Evolutionary conservation across 1,284 basidiomycete genomes (phyloP), one percentile per base, ranked within the genome.

Genomic region (Exobasidium cylindrosporum): DNA sequence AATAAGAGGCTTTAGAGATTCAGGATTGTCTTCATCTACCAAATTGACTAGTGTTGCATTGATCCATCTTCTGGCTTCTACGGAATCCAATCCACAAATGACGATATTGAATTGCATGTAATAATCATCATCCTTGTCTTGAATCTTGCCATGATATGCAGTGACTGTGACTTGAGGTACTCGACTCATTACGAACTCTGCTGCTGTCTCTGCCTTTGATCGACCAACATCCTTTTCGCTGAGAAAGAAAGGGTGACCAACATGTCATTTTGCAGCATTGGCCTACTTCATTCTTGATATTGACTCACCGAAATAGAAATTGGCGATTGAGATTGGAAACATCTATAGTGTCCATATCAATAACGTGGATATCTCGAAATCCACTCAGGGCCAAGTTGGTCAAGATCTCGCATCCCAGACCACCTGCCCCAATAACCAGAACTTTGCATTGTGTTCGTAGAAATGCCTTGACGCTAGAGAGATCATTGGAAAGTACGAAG

Each of bases 311-410:
- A 83, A 99, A 99, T 49, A 99, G 84, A 81, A 98, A 99, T 81
- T 99, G 96, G 50, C 96, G 86, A 82, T 99, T 99, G 70, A 99
- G 84, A 78, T 99, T 99, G 75, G 92, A 96, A 74, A 98, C 91
- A 81, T 99, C 96, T 80, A 98, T 99, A 3, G 95, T 97, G 83
- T 99, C 96, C 95, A 99, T 98, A 83, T 99, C 96, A 79, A 99
- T 98, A 70, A 99, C 93, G 83, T 98, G 92, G 66, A 98, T 96
- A 77, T 98, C 89, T 79, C 89, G 90, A 86, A 98, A 98, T 23
- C 96, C 96, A 57, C 91, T 89, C 5, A 76, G 62, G 1, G 74
- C 71, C 26, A 70, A 57, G 31, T 79, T 79, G 56, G 70, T 65
- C n/a, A 79, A 69, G 54, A 79, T 77, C 58, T 79, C 77, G 64